phyloP scores from a whole-genome alignment of 176 grass and related monocot genomes.

The Oryza longistaminata region DNA sequence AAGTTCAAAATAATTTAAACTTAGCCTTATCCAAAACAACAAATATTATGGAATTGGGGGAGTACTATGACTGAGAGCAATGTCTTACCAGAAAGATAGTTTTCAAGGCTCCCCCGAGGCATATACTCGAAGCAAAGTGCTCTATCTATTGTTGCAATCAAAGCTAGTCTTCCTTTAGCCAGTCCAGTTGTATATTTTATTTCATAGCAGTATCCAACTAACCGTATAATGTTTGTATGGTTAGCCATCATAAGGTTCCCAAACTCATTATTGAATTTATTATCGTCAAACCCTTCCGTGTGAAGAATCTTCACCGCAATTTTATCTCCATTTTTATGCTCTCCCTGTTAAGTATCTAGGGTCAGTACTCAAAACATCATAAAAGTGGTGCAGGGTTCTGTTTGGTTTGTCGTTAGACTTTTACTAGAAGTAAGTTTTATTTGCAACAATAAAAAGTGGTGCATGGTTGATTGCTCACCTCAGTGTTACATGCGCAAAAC shows the following conservation, averaged over 20 bases:
- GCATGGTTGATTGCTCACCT: background rate
- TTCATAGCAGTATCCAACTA: conserved; percentile 24
- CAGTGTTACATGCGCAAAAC: background rate
- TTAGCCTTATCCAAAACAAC: too few relatives aligned
- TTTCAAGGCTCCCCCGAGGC: conserved; percentile 14
- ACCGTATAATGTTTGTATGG: background rate
- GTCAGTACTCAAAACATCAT: background rate
- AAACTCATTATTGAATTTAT: background rate
- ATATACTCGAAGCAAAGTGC: conserved; percentile 18
- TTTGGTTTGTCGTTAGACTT: background rate
- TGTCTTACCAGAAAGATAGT: conserved; percentile 3
- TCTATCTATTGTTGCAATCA: background rate
- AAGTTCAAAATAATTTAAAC: too few relatives aligned
- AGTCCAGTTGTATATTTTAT: too few relatives aligned
- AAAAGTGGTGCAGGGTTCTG: background rate
- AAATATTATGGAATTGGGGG: too few relatives aligned
- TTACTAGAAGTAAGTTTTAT: background rate
- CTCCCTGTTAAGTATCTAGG: background rate
- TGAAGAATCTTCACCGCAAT: conserved; percentile 9
- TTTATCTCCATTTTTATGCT: background rate
- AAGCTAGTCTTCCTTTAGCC: background rate
- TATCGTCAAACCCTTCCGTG: background rate
- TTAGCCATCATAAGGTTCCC: background rate
- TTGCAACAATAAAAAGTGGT: background rate
- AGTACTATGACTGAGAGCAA: background rate